Conservation (phyloP, 2,329 filamentous ascomycete species). For the Fusarium sp. region DNA sequence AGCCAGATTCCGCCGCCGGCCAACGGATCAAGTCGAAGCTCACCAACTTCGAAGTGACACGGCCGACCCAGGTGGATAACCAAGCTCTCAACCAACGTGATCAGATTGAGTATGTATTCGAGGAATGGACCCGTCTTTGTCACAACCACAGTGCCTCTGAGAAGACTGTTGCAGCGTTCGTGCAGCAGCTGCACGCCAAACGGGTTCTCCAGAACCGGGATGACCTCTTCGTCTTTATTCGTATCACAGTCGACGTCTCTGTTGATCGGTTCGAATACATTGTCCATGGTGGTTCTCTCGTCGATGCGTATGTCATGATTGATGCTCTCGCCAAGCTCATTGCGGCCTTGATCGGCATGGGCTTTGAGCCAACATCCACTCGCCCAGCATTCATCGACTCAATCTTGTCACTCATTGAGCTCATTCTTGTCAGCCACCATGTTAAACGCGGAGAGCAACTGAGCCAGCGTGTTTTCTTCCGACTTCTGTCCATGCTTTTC, state of each 20-base stretch:
- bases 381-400: slow-evolving; percentile 81
- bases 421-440: slow-evolving; percentile 89
- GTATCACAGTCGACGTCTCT: slow-evolving; percentile 82
- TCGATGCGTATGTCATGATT: slow-evolving; percentile 68
- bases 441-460: slow-evolving; percentile 82
- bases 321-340: slow-evolving; percentile 89
- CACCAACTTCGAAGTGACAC: slow-evolving; percentile 54
- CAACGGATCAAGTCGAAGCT: slow-evolving; percentile 77
- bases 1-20: slow-evolving; percentile 71
- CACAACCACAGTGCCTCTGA: slow-evolving; percentile 81
- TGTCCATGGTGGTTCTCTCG: slow-evolving; percentile 68
- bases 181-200: slow-evolving; percentile 83
- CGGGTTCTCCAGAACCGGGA: slow-evolving; percentile 79
- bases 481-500: slow-evolving; percentile 84
- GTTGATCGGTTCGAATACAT: slow-evolving; percentile 82
- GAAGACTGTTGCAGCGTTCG: slow-evolving; percentile 78
- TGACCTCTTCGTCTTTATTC: slow-evolving; percentile 82
- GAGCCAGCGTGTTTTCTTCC: slow-evolving; percentile 91
- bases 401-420: slow-evolving; percentile 78
- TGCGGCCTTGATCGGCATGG: slow-evolving; percentile 78
- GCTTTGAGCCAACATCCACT: slow-evolving; percentile 70
- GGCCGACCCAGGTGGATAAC: slow-evolving; percentile 60
- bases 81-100: slow-evolving; percentile 70
- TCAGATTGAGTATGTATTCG: slow-evolving; percentile 94
- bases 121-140: slow-evolving; percentile 90